These are phyloP conservation scores for Crithidia mellificae DNA, from an alignment of 208 protist species.

Conservation along the genomic window DNA sequence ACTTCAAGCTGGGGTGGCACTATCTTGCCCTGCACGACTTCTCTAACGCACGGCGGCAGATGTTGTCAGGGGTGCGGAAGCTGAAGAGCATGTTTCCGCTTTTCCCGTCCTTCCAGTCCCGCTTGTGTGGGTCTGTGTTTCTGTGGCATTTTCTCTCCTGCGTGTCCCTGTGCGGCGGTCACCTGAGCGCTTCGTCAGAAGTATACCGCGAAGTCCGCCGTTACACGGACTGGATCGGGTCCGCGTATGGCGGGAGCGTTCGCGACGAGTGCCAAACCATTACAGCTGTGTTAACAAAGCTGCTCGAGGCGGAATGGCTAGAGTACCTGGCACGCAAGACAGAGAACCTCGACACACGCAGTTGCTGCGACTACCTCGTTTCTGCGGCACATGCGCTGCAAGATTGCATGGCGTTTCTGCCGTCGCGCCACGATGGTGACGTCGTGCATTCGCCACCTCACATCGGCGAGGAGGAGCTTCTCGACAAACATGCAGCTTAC, in stretches of 20 bases:
- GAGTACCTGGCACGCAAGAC: slow-evolving; percentile 50
- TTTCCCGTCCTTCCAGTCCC: slow-evolving; percentile 45
- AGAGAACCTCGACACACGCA: slow-evolving; percentile 21
- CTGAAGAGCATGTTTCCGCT: slow-evolving; percentile 35
- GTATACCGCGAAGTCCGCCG: slow-evolving; percentile 31
- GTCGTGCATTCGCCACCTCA: slow-evolving; percentile 29
- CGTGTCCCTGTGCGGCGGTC: slow-evolving; percentile 37
- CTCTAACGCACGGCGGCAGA: slow-evolving; percentile 35
- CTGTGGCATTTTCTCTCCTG: slow-evolving; percentile 49
- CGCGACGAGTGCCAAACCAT: slow-evolving; percentile 39
- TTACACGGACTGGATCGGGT: slow-evolving; percentile 50
- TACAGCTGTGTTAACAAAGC: slow-evolving; percentile 38
- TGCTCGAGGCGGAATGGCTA: slow-evolving; percentile 56
- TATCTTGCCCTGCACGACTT: slow-evolving; percentile 54
- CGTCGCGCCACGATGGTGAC: slow-evolving; percentile 18
- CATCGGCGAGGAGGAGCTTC: slow-evolving; percentile 49
- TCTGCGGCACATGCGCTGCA: slow-evolving; percentile 39
- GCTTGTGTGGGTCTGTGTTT: slow-evolving; percentile 54
- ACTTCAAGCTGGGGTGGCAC: slow-evolving; percentile 73
- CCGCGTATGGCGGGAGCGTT: slow-evolving; percentile 30
- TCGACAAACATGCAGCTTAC: slow-evolving; percentile 30
- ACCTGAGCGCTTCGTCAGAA: slow-evolving; percentile 41
- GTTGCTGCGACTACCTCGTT: slow-evolving; percentile 37
- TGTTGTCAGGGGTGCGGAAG: slow-evolving; percentile 42
- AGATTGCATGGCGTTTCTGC: slow-evolving; percentile 39